Evolutionary conservation across 345 rosid genomes (phyloP).

Genomic region (Brassica cretica): DNA sequence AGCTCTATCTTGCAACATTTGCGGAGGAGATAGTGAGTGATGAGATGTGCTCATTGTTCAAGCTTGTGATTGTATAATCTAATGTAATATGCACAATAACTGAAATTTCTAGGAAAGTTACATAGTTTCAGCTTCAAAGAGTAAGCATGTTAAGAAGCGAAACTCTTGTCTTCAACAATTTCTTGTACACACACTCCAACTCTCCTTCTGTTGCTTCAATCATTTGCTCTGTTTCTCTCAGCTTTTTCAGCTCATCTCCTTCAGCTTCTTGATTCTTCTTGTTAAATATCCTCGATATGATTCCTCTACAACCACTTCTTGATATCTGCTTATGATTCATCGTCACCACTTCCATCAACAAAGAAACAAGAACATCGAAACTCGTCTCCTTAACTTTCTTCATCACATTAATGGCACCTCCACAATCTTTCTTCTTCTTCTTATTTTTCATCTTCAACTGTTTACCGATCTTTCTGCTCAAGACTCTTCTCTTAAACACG

Average conservation of each 20-base stretch:
- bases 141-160: constrained; percentile 47
- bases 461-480: constrained; percentile 26
- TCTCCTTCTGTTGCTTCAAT: constrained; percentile 45
- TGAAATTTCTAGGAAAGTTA: constrained; percentile 1
- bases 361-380: constrained; percentile 33
- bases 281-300: constrained; percentile 30
- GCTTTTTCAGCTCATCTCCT: constrained; percentile 26
- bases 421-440: constrained; percentile 12
- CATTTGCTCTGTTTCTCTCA: constrained; percentile 39
- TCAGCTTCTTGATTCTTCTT: constrained; percentile 30
- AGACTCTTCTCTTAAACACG: constrained; percentile 37
- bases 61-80: constrained; percentile 3
- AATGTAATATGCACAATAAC: constrained; percentile 2
- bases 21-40: not conserved
- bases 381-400: constrained; percentile 41
- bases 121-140: constrained; percentile 15
- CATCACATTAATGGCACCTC: constrained; percentile 21
- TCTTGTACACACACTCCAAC: constrained; percentile 45
- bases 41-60: not conserved
- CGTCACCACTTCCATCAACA: constrained; percentile 12
- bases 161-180: constrained; percentile 50
- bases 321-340: not conserved
- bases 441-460: constrained; percentile 28
- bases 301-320: constrained; percentile 2
- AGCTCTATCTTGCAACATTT: constrained; percentile 1